Evolutionary conservation across 805 yeast species (phyloP).

Genomic region (Wickerhamiella domercqiae): DNA sequence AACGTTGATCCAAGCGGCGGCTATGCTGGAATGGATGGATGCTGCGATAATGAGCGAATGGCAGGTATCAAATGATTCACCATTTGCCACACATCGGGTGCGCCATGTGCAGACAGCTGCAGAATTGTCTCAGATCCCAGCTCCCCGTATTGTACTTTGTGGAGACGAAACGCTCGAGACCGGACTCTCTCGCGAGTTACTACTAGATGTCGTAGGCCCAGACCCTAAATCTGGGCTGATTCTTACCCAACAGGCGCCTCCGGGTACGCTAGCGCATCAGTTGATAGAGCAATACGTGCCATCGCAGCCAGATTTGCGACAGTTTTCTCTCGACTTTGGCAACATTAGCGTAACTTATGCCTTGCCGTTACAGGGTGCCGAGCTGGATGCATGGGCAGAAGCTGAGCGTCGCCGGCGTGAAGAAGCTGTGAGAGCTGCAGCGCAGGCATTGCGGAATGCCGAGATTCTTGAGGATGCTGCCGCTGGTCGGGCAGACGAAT

Average conservation of each 20-base stretch:
- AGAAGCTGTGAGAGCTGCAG: slow-evolving; percentile 19
- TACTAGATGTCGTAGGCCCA: slow-evolving; percentile 34
- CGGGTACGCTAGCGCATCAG: slow-evolving; percentile 33
- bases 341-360: slow-evolving; percentile 4
- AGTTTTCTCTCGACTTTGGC: slow-evolving; percentile 9
- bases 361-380: slow-evolving; percentile 22
- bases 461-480: slow-evolving; percentile 25
- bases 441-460: slow-evolving; percentile 25
- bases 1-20: slow-evolving; percentile 62
- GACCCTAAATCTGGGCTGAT: slow-evolving; percentile 56
- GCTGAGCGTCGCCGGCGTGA: slow-evolving; percentile 9
- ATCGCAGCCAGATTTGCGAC: neutral
- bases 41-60: slow-evolving; percentile 71
- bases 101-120: slow-evolving; percentile 42
- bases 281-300: slow-evolving; percentile 27
- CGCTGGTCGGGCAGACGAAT: slow-evolving; percentile 19
- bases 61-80: slow-evolving; percentile 58
- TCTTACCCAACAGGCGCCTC: slow-evolving; percentile 50
- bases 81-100: slow-evolving; percentile 62
- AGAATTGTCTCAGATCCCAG: slow-evolving; percentile 21
- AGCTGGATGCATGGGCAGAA: slow-evolving; percentile 17
- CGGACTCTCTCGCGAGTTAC: slow-evolving; percentile 37
- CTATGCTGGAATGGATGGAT: slow-evolving; percentile 94
- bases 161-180: slow-evolving; percentile 49
- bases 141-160: slow-evolving; percentile 64